phyloP scores from a whole-genome alignment of 164 flowering plant genomes.

The Magnolia sinica region DNA sequence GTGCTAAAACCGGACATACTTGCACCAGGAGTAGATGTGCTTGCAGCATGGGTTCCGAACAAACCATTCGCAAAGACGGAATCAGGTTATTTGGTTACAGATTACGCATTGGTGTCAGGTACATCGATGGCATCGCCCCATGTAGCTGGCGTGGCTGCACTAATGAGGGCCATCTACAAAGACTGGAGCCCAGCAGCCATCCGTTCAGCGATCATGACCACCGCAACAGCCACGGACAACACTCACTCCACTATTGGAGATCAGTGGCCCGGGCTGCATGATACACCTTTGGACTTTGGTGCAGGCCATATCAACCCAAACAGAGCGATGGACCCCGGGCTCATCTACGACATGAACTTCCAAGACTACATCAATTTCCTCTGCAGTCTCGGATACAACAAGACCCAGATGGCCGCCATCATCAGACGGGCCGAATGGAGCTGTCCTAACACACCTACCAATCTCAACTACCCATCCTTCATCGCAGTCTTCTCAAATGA shows the following conservation, averaged over 20 bases:
- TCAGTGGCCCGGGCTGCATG: conserved; percentile 9
- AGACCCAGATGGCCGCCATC: conserved; percentile 26
- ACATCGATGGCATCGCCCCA: conserved; percentile 39
- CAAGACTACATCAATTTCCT: conserved; percentile 51
- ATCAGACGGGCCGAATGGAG: too few relatives aligned
- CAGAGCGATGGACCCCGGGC: conserved; percentile 34
- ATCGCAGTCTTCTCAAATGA: too few relatives aligned
- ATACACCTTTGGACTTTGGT: conserved; percentile 25
- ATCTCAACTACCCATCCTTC: too few relatives aligned
- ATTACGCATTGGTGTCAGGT: conserved; percentile 26
- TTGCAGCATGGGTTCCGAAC: conserved; percentile 30
- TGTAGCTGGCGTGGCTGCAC: conserved; percentile 34
- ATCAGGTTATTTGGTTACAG: conserved; percentile 14
- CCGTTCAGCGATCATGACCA: conserved; percentile 38
- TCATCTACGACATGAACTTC: conserved; percentile 51
- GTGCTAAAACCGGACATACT: conserved; percentile 33
- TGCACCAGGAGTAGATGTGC: conserved; percentile 30
- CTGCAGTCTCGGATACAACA: conserved; percentile 54
- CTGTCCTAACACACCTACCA: too few relatives aligned
- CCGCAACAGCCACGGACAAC: conserved; percentile 20
- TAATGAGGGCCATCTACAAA: conserved; percentile 25
- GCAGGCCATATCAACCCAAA: conserved; percentile 22
- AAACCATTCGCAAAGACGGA: not conserved
- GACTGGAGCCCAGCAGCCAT: conserved; percentile 43
- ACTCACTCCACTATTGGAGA: conserved; percentile 9